phyloP scores from a whole-genome alignment of 305 asterid genomes.

The Nicotiana rustica region DNA sequence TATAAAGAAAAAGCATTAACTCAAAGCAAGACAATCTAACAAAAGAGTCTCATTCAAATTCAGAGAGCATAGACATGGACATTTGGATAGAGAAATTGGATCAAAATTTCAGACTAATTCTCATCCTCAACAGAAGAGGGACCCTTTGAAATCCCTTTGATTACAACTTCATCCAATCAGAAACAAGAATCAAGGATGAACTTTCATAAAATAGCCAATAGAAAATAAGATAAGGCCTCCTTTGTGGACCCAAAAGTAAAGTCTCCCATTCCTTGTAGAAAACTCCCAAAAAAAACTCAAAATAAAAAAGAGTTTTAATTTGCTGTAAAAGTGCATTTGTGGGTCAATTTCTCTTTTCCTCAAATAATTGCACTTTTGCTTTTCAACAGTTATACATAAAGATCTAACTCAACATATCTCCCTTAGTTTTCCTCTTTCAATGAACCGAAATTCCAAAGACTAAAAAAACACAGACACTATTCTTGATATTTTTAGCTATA shows the following conservation, averaged over 20 bases:
- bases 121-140: conserved; percentile 41
- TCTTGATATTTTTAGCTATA: not conserved
- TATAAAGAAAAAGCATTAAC: not conserved
- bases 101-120: conserved; percentile 39
- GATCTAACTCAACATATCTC: conserved; percentile 32
- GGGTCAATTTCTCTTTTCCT: conserved; percentile 51
- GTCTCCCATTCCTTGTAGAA: conserved; percentile 38
- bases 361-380: conserved; percentile 50
- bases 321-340: conserved; percentile 61
- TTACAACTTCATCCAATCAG: conserved; percentile 57
- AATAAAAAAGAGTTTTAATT: conserved; percentile 32
- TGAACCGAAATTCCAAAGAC: not conserved
- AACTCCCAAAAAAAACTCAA: conserved; percentile 40
- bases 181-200: conserved; percentile 49
- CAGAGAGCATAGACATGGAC: conserved; percentile 35
- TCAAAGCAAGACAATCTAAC: conserved; percentile 43
- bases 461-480: not conserved
- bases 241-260: conserved; percentile 49
- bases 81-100: conserved; percentile 40
- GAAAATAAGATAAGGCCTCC: conserved; percentile 60
- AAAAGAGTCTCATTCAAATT: conserved; percentile 50
- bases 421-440: conserved; percentile 20
- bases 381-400: conserved; percentile 31
- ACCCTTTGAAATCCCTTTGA: conserved; percentile 65
- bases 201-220: conserved; percentile 56